Percentiles rank a stretch among this genome's conserved stretches.
Evolutionary conservation across 2,329 filamentous ascomycete species (phyloP).

Genomic region (Aspergillus eucalypticola): DNA sequence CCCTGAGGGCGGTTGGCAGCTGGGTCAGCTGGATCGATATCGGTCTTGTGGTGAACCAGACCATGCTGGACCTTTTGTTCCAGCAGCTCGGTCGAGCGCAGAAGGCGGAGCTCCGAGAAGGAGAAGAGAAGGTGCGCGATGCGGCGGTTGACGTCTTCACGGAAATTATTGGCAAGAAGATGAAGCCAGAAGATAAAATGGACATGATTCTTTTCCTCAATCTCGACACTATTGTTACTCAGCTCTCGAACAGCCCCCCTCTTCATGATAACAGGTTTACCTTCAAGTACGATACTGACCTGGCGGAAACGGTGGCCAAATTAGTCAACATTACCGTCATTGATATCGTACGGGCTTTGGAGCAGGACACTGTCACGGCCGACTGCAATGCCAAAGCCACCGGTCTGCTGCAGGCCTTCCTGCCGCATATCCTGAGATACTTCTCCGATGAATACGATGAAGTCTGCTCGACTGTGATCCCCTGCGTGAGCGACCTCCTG

Average conservation of each 20-base stretch:
- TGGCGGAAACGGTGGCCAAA: slow-evolving; percentile 92
- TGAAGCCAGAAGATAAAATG: slow-evolving; percentile 90
- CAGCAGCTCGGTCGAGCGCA: slow-evolving; percentile 78
- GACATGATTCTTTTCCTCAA: slow-evolving; percentile 91
- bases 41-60: slow-evolving; percentile 83
- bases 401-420: slow-evolving; percentile 76
- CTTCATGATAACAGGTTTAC: slow-evolving; percentile 77
- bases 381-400: slow-evolving; percentile 73
- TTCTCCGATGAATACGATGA: slow-evolving; percentile 98
- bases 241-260: slow-evolving; percentile 80
- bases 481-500: slow-evolving; percentile 86
- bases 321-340: slow-evolving; percentile 86
- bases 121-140: slow-evolving; percentile 80
- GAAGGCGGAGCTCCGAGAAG: slow-evolving; percentile 62
- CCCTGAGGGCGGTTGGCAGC: slow-evolving; percentile 85
- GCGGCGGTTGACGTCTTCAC: slow-evolving; percentile 93
- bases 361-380: slow-evolving; percentile 62
- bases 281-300: slow-evolving; percentile 87
- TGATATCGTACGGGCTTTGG: slow-evolving; percentile 84
- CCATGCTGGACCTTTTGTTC: slow-evolving; percentile 81
- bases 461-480: slow-evolving; percentile 93
- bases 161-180: slow-evolving; percentile 96
- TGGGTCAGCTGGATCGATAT: slow-evolving; percentile 99
- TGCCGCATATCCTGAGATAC: slow-evolving; percentile 86
- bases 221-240: slow-evolving; percentile 77